phyloP scores from a whole-genome alignment of 2,329 filamentous ascomycete species.

The Grosmannia clavigera region DNA sequence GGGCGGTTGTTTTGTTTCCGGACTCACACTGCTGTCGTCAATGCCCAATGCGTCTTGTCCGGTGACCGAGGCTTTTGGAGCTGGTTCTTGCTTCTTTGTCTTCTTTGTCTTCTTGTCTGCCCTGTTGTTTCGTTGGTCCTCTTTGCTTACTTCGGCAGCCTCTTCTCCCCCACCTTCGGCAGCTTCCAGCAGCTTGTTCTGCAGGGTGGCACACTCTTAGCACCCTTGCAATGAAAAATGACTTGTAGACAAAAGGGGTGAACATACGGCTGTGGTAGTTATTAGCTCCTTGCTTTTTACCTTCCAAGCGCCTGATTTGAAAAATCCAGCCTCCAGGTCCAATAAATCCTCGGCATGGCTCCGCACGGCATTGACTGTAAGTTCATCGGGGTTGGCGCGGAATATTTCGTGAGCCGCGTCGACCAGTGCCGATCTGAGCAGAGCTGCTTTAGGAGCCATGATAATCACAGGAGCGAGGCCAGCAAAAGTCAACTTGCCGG shows the following conservation, averaged over 20 bases:
- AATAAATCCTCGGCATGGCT: constrained; percentile 36
- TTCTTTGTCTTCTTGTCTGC: not conserved
- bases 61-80: constrained; percentile 8
- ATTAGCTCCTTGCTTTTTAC: constrained; percentile 45
- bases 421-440: constrained; percentile 33
- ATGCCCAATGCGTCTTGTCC: constrained; percentile 3
- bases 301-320: constrained; percentile 41
- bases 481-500: not conserved
- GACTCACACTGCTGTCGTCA: not conserved
- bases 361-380: constrained; percentile 47
- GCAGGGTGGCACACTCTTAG: not conserved
- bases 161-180: not conserved
- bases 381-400: constrained; percentile 27
- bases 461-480: not conserved
- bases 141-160: constrained; percentile 3
- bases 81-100: constrained; percentile 12
- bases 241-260: not conserved
- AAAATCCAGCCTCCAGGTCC: constrained; percentile 36
- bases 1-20: not conserved
- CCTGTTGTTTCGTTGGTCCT: not conserved
- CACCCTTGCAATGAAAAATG: not conserved
- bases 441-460: constrained; percentile 29
- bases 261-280: constrained; percentile 38
- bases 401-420: constrained; percentile 35
- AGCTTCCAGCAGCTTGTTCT: constrained; percentile 6